Percentiles rank a stretch among this genome's conserved stretches.
Evolutionary conservation across 805 yeast species (phyloP).

Genomic region (Wickerhamiella parazyma): DNA sequence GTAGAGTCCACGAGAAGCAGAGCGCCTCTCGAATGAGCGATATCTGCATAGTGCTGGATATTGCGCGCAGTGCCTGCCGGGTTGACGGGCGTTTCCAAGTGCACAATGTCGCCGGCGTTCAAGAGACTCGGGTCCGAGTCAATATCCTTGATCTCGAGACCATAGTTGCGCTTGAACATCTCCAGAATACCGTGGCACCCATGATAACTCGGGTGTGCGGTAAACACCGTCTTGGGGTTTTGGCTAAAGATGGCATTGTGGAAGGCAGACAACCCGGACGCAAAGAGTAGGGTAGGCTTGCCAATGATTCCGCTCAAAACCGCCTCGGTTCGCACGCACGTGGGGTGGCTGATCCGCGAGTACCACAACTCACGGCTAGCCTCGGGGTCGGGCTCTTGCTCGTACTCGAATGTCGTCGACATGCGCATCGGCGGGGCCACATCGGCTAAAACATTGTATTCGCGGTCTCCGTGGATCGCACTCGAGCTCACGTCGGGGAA

Average conservation of each 20-base stretch:
- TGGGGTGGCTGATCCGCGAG: conserved; percentile 67
- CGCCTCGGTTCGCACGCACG: conserved; percentile 51
- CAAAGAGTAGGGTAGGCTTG: conserved; percentile 55
- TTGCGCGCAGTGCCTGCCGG: conserved; percentile 63
- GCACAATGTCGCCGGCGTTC: conserved; percentile 59
- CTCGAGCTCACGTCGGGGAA: neutral
- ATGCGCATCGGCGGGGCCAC: conserved; percentile 67
- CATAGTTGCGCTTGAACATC: conserved; percentile 47
- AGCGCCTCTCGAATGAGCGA: conserved; percentile 72
- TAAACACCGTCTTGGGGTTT: conserved; percentile 61
- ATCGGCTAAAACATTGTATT: conserved; percentile 23
- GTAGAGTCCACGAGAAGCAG: conserved; percentile 65
- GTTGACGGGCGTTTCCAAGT: conserved; percentile 60
- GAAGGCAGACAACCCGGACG: conserved; percentile 73
- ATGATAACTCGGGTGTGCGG: conserved; percentile 64
- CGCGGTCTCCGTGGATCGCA: conserved; percentile 60
- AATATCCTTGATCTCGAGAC: conserved; percentile 24
- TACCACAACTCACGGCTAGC: conserved; percentile 33
- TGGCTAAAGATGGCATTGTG: conserved; percentile 54
- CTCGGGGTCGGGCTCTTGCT: conserved; percentile 36
- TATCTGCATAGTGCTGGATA: conserved; percentile 45
- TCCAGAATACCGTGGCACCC: conserved; percentile 66
- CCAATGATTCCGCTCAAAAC: conserved; percentile 46
- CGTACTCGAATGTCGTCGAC: conserved; percentile 68
- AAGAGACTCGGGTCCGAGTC: conserved; percentile 33